Evolutionary conservation across 169 alveolate genomes (phyloP).

Genomic region (Babesia caballi): DNA sequence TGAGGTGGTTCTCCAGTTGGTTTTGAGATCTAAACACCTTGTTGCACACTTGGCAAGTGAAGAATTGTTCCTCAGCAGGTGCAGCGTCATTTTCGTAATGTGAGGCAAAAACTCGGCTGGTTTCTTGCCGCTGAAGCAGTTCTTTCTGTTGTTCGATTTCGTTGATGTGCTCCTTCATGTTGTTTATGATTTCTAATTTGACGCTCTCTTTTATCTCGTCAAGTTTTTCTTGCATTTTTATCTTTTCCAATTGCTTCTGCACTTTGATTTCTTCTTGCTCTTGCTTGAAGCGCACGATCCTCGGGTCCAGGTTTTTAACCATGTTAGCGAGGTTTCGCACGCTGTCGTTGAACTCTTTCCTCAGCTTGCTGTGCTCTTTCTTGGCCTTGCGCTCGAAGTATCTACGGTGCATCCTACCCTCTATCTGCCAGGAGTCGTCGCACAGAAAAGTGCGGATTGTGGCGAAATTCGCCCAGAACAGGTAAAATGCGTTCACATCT

Average conservation of each 20-base stretch:
- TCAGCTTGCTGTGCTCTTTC: slow-evolving; percentile 29
- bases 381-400: slow-evolving; percentile 22
- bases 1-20: slow-evolving; percentile 54
- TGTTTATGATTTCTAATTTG: slow-evolving; percentile 6
- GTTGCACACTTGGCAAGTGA: slow-evolving; percentile 47
- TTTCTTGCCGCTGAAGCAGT: not conserved
- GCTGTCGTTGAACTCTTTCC: slow-evolving; percentile 31
- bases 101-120: slow-evolving; percentile 8
- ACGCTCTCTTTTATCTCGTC: slow-evolving; percentile 36
- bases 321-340: slow-evolving; percentile 19
- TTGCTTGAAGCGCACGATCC: slow-evolving; percentile 19
- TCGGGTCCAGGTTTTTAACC: slow-evolving; percentile 44
- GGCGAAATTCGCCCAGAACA: slow-evolving; percentile 27
- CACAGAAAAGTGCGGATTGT: slow-evolving; percentile 13
- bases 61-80: not conserved
- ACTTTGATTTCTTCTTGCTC: slow-evolving; percentile 17
- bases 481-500: slow-evolving; percentile 9
- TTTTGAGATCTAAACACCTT: slow-evolving; percentile 48
- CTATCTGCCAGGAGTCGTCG: slow-evolving; percentile 19
- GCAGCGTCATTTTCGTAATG: not conserved
- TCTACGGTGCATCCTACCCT: slow-evolving; percentile 16
- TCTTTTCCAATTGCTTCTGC: slow-evolving; percentile 6
- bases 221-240: slow-evolving; percentile 18
- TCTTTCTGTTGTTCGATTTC: slow-evolving; percentile 10
- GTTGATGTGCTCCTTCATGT: slow-evolving; percentile 5